phyloP scores from a whole-genome alignment of 192 early-diverging fungal genomes.

The Backusella psychrophila region DNA sequence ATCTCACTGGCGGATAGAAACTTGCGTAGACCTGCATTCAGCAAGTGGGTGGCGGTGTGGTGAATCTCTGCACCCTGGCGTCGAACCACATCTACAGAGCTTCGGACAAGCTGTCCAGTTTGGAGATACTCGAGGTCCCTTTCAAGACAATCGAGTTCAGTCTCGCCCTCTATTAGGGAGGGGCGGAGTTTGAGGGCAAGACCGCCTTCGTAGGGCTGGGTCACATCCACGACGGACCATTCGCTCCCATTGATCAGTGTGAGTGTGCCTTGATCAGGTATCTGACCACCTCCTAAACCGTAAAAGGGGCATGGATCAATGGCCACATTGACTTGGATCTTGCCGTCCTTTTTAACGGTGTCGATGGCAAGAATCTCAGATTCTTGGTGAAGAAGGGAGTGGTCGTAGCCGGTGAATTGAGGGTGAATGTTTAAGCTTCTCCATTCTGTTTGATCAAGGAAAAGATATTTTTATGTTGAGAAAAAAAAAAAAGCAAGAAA shows the following conservation, averaged over 20 bases:
- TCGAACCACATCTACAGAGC: constrained; percentile 36
- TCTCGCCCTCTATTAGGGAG: not conserved
- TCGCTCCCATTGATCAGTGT: constrained; percentile 37
- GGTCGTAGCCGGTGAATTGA: constrained; percentile 53
- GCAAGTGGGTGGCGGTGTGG: constrained; percentile 57
- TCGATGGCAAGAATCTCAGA: constrained; percentile 35
- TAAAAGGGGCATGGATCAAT: constrained; percentile 62
- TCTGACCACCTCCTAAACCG: constrained; percentile 58
- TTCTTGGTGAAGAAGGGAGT: constrained; percentile 38
- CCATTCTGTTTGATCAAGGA: constrained; percentile 24
- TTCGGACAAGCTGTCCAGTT: constrained; percentile 36
- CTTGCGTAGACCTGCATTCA: constrained; percentile 52
- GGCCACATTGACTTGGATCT: constrained; percentile 41
- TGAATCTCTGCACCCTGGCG: constrained; percentile 50
- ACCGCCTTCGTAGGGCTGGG: constrained; percentile 49
- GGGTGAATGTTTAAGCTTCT: constrained; percentile 29
- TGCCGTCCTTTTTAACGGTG: constrained; percentile 32
- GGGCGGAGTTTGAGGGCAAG: constrained; percentile 42
- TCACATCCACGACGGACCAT: constrained; percentile 47
- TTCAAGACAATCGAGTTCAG: constrained; percentile 11
- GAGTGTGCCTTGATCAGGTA: constrained; percentile 44
- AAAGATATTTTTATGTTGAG: not conserved
- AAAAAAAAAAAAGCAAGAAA: not conserved
- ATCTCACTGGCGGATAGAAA: constrained; percentile 38
- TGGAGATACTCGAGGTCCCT: constrained; percentile 42